Percentiles rank a stretch among this genome's conserved stretches.
Conservation (phyloP, 805 yeast species). For the Ogataea pignaliae region DNA sequence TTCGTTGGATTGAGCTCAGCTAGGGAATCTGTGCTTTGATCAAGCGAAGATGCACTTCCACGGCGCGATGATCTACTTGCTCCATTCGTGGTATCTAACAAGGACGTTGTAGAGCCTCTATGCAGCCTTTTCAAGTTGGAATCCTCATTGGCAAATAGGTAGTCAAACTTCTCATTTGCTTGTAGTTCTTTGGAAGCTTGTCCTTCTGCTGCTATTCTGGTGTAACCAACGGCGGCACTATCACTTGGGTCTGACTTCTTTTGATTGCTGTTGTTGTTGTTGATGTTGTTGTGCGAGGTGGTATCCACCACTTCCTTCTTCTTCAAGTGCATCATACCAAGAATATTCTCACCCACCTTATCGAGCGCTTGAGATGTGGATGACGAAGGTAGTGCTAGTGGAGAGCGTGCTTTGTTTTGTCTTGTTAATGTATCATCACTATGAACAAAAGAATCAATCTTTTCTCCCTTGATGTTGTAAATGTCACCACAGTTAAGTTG, state of each 20-base stretch:
- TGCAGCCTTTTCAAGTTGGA: slow-evolving; percentile 30
- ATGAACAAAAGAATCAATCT: slow-evolving; percentile 38
- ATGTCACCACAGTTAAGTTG: slow-evolving; percentile 65
- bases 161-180: slow-evolving; percentile 49
- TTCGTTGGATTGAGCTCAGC: slow-evolving; percentile 45
- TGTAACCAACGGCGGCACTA: slow-evolving; percentile 66
- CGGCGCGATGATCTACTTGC: slow-evolving; percentile 24
- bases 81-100: slow-evolving; percentile 15
- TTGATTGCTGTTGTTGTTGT: slow-evolving; percentile 1
- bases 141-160: slow-evolving; percentile 37
- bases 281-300: not conserved
- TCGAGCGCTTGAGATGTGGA: no score
- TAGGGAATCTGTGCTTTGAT: slow-evolving; percentile 1
- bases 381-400: no score
- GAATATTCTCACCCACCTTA: not conserved
- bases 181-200: slow-evolving; percentile 69
- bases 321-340: slow-evolving; percentile 3
- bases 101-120: slow-evolving; percentile 7
- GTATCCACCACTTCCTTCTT: not conserved
- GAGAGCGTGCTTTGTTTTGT: slow-evolving; percentile 2
- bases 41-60: slow-evolving; percentile 13
- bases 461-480: slow-evolving; percentile 75
- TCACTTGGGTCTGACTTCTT: slow-evolving; percentile 24
- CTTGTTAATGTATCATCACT: slow-evolving; percentile 21
- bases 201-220: slow-evolving; percentile 81